A percentile compares a stretch with the other conserved stretches of the same genome.
phyloP scores from a whole-genome alignment of 228 moss, liverwort and hornwort species.

The Sphagnum fallax region DNA sequence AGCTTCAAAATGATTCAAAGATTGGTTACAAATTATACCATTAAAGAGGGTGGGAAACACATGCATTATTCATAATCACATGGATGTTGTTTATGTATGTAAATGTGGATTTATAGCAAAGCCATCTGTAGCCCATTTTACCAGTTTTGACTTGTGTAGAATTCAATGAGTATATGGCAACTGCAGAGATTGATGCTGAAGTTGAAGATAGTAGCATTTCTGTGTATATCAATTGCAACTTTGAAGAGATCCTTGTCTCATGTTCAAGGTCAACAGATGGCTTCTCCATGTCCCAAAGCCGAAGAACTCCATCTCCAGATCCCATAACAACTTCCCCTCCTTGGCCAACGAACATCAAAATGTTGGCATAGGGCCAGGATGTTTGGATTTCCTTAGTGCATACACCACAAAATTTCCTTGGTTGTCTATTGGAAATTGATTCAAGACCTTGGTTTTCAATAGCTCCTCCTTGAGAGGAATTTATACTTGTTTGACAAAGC shows the following conservation, averaged over 20 bases:
- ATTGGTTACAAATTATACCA: background rate
- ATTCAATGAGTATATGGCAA: conserved; percentile 22
- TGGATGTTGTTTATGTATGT: no score
- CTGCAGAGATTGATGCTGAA: conserved; percentile 22
- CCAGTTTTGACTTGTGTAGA: no score
- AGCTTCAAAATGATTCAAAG: background rate
- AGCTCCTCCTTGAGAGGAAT: background rate
- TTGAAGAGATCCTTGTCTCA: background rate
- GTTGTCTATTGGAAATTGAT: background rate
- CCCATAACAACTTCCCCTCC: conserved; percentile 28
- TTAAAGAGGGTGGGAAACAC: background rate
- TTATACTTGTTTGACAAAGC: conserved; percentile 22
- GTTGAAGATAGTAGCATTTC: conserved; percentile 16
- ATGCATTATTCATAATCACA: no score
- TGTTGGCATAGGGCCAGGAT: conserved; percentile 3
- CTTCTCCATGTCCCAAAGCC: conserved; percentile 20
- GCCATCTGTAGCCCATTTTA: no score
- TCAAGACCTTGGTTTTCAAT: background rate
- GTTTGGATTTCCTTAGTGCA: conserved; percentile 9
- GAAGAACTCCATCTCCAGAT: conserved; percentile 30
- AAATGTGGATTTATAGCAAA: no score
- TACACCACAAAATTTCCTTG: background rate
- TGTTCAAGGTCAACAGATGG: background rate
- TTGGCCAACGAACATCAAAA: conserved; percentile 19
- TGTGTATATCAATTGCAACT: conserved; percentile 17